Base-by-base conservation (phyloP, 768 basidiomycete species). In the Auricularia sp. region DNA sequence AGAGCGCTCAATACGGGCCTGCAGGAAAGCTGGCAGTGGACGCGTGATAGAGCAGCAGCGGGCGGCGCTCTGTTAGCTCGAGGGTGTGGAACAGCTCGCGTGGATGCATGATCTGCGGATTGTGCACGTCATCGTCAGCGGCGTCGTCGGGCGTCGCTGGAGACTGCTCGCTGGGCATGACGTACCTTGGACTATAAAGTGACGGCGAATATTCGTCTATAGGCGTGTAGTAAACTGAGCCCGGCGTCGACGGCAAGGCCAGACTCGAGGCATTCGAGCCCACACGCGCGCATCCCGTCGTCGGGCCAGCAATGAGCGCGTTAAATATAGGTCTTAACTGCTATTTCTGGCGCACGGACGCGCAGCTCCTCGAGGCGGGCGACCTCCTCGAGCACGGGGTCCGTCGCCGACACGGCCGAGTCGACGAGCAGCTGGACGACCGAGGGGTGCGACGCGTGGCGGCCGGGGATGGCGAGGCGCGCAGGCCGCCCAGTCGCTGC, bases 41-140 rank as follows among this genome's bases (percentile, higher is more conserved):
- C 93, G 85, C 44, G 90, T 91, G 74, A 96, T 23, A 96, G 93
- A 96, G 82, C 65, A 96, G 75, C 29, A 94, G 77, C 8, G 91
- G 89, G 2, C 80, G 83, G 23, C 56, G 56, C 7, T 21, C 73
- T 71, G 62, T 78, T 77, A 62, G 86, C 79, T 8, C 77, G 66
- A 35, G 61, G 43, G 23, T 61, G 23, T 63, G 56, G 62, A 70
- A 34, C 36, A 62, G 54, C 34, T 36, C 51, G 35, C 62, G 53
- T 12, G 53, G 62, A n/a, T 59, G 44, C 43, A 39, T 59, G 29
- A 54, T 47, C 23, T 34, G 47, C 7, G 56, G 11, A 23, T 59
- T 23, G 56, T 59, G 11, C 7, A 7, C 21, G 14, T 21, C 56
- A 23, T 21, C 21, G 23, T 12, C n/a, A 3, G 5, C 6, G 1